Conservation (phyloP, 345 rosid genomes). For the Lepidium africanum region DNA sequence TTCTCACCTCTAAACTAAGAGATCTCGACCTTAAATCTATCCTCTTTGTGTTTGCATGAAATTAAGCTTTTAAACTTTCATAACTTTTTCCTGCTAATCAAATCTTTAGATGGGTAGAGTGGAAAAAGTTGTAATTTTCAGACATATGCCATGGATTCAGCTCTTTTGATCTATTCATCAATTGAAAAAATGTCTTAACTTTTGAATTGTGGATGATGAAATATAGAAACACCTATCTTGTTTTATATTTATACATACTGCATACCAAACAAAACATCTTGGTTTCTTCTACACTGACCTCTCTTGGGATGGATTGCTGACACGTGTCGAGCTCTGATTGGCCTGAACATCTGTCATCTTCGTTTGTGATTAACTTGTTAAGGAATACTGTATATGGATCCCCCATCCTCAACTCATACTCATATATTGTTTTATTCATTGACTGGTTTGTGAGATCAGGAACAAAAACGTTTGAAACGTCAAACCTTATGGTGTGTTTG, state of each 20-base stretch:
- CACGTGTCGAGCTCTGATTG: not conserved
- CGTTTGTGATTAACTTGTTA: not conserved
- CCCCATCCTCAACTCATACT: no score
- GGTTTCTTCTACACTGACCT: not conserved
- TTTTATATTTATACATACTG: not conserved
- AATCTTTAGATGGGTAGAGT: slow-evolving; percentile 4
- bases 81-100: not conserved
- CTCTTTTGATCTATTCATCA: not conserved
- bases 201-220: not conserved
- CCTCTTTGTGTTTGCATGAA: not conserved
- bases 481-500: not conserved
- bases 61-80: not conserved
- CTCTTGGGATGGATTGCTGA: not conserved
- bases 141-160: slow-evolving; percentile 1
- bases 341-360: not conserved
- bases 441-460: not conserved
- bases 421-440: not conserved
- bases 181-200: not conserved
- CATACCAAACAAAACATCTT: not conserved
- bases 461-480: not conserved
- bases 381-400: not conserved
- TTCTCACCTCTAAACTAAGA: not conserved
- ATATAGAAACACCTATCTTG: not conserved
- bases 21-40: slow-evolving; percentile 9
- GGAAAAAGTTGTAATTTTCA: not conserved